phyloP scores from a whole-genome alignment of 495 filamentous ascomycete species.

The Penicillium ochrochloron region DNA sequence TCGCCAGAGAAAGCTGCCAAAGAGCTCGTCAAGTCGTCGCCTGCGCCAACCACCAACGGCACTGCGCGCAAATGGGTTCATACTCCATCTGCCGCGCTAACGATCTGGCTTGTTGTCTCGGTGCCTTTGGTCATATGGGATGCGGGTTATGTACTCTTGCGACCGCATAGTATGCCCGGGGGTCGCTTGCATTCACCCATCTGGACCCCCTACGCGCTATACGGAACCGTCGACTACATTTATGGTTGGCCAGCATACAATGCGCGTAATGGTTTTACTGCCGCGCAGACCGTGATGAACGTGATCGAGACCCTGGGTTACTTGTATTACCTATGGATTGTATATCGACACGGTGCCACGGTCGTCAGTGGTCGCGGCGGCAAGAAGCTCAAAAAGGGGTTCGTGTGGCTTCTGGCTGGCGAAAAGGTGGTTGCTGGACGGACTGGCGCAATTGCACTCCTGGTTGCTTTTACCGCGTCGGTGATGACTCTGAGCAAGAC shows the following conservation, averaged over 20 bases:
- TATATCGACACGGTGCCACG: constrained; percentile 54
- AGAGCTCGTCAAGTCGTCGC: constrained; percentile 33
- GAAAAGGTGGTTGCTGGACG: constrained; percentile 61
- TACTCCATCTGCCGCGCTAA: constrained; percentile 64
- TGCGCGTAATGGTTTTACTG: constrained; percentile 75
- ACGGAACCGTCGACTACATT: constrained; percentile 78
- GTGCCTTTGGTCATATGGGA: constrained; percentile 87
- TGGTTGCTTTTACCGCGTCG: constrained; percentile 69
- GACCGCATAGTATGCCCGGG: constrained; percentile 83
- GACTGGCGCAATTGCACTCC: constrained; percentile 62
- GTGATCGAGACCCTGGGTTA: constrained; percentile 74
- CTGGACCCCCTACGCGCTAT: constrained; percentile 81
- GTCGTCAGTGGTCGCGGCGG: constrained; percentile 36
- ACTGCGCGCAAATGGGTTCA: constrained; percentile 61
- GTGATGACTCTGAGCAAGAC: constrained; percentile 91
- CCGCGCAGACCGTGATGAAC: constrained; percentile 76
- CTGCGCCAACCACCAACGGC: constrained; percentile 32
- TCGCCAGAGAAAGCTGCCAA: constrained; percentile 36
- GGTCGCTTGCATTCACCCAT: constrained; percentile 74
- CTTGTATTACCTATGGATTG: constrained; percentile 66
- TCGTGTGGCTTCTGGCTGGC: constrained; percentile 50
- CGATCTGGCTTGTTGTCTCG: constrained; percentile 79
- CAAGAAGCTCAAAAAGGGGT: constrained; percentile 40
- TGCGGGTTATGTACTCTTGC: constrained; percentile 75
- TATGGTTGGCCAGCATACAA: constrained; percentile 83